Evolutionary conservation across 768 basidiomycete species (phyloP).

Genomic region (Leccinum barrowsii): DNA sequence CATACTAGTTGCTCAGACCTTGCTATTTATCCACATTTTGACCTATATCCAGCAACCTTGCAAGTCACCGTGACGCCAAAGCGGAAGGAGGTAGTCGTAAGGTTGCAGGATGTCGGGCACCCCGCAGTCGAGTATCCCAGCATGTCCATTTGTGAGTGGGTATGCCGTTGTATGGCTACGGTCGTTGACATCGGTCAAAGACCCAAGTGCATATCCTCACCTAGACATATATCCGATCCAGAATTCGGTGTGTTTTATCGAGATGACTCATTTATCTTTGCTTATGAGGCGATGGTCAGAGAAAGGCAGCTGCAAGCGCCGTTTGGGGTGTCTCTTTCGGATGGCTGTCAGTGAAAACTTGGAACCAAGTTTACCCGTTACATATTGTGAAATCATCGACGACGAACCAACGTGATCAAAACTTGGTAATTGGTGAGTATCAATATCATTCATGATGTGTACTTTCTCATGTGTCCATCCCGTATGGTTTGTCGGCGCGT

Average conservation of each 20-base stretch:
- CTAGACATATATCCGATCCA: conserved; percentile 38
- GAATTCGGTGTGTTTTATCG: conserved; percentile 7
- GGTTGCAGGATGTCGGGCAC: conserved; percentile 2
- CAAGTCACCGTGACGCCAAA: conserved; percentile 42
- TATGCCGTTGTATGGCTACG: not conserved
- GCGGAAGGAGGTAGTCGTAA: conserved; percentile 42
- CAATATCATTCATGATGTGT: not conserved
- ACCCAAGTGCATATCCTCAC: conserved; percentile 39
- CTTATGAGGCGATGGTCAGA: conserved; percentile 9
- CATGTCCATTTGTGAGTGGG: conserved; percentile 28
- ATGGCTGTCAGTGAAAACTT: conserved; percentile 17
- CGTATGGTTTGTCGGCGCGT: conserved; percentile 47
- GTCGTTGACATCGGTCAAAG: conserved; percentile 30
- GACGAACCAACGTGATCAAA: not conserved
- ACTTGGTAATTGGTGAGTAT: conserved; percentile 1
- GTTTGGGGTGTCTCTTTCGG: conserved; percentile 21
- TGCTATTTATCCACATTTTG: conserved; percentile 40
- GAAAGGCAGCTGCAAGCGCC: not conserved
- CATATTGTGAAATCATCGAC: not conserved
- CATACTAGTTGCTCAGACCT: conserved; percentile 29
- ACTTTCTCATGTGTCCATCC: conserved; percentile 31
- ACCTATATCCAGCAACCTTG: conserved; percentile 35
- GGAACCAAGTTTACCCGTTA: conserved; percentile 19
- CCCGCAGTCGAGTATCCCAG: conserved; percentile 22
- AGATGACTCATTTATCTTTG: not conserved